These are phyloP conservation scores for Aspergillus incahuasiensis DNA, from an alignment of 495 filamentous ascomycete species.

Conservation along the genomic window DNA sequence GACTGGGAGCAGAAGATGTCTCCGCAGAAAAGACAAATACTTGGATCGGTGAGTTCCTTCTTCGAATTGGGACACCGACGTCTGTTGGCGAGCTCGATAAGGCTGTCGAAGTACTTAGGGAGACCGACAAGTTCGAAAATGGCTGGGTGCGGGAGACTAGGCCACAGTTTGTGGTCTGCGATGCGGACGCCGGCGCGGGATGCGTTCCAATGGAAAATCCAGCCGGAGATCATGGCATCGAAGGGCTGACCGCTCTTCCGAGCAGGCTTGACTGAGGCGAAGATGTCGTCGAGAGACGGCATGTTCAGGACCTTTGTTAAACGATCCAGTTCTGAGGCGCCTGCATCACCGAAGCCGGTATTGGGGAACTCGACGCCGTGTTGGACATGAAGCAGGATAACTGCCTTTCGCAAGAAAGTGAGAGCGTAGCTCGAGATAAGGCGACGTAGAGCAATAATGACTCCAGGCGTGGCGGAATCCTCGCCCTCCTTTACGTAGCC, in stretches of 20 bases:
- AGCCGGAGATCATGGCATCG: constrained; percentile 62
- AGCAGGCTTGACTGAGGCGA: constrained; percentile 43
- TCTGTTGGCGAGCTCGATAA: constrained; percentile 86
- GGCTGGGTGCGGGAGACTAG: constrained; percentile 69
- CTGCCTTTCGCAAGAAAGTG: constrained; percentile 82
- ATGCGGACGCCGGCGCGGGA: constrained; percentile 40
- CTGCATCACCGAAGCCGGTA: constrained; percentile 59
- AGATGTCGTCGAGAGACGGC: constrained; percentile 75
- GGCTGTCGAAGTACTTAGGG: constrained; percentile 83
- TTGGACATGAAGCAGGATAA: constrained; percentile 79
- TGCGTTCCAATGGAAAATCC: constrained; percentile 66
- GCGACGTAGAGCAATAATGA: constrained; percentile 45
- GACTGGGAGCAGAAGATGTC: constrained; percentile 94
- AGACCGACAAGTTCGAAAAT: constrained; percentile 93
- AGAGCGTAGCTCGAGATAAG: constrained; percentile 75
- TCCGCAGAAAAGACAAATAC: constrained; percentile 90
- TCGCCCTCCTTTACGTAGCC: constrained; percentile 44
- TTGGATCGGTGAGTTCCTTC: constrained; percentile 84
- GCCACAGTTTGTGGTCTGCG: constrained; percentile 40
- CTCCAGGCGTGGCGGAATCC: constrained; percentile 32
- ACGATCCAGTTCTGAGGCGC: constrained; percentile 74
- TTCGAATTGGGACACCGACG: constrained; percentile 82
- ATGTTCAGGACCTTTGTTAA: constrained; percentile 69
- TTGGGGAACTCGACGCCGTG: constrained; percentile 84
- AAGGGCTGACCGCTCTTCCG: constrained; percentile 32